Evolutionary conservation across 2,329 filamentous ascomycete genomes (phyloP).

Genomic region (Epichloe coenophiala): DNA sequence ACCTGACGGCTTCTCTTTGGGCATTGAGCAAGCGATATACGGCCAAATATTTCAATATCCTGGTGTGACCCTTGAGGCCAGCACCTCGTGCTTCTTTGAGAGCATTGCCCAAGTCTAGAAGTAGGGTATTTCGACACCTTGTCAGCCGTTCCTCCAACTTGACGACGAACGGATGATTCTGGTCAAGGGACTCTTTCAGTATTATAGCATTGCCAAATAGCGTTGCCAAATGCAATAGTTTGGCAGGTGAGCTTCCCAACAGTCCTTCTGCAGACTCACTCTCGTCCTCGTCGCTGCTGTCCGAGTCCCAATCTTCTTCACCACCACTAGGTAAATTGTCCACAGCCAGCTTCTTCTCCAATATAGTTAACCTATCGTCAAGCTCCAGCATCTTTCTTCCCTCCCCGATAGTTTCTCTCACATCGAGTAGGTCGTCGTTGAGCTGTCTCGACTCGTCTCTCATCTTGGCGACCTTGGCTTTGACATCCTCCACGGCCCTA

Average conservation of each 20-base stretch:
- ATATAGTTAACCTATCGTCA: conserved; percentile 44
- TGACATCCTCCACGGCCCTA: conserved; percentile 66
- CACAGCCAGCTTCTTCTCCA: conserved; percentile 52
- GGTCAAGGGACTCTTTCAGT: conserved; percentile 31
- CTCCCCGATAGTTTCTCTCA: conserved; percentile 48
- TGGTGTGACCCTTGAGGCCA: conserved; percentile 27
- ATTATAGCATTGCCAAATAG: conserved; percentile 30
- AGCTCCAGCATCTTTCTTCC: conserved; percentile 53
- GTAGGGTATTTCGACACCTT: conserved; percentile 41
- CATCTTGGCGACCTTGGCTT: conserved; percentile 48
- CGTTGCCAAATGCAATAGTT: conserved; percentile 30
- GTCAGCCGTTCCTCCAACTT: conserved; percentile 38
- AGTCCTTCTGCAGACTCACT: conserved; percentile 18
- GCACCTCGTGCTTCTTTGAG: conserved; percentile 30
- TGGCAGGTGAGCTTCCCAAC: conserved; percentile 32
- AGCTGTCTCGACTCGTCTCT: conserved; percentile 48
- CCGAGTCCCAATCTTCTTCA: conserved; percentile 12
- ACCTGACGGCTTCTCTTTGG: conserved; percentile 37
- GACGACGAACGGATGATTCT: conserved; percentile 34
- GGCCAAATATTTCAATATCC: conserved; percentile 36
- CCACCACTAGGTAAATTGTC: conserved; percentile 19
- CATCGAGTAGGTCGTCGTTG: conserved; percentile 51
- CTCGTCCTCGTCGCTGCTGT: conserved; percentile 27
- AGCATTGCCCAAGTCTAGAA: conserved; percentile 41
- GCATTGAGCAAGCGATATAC: conserved; percentile 41